These are phyloP conservation scores for Metschnikowia shivogae DNA, from an alignment of 805 yeast genomes.

Conservation along the genomic window DNA sequence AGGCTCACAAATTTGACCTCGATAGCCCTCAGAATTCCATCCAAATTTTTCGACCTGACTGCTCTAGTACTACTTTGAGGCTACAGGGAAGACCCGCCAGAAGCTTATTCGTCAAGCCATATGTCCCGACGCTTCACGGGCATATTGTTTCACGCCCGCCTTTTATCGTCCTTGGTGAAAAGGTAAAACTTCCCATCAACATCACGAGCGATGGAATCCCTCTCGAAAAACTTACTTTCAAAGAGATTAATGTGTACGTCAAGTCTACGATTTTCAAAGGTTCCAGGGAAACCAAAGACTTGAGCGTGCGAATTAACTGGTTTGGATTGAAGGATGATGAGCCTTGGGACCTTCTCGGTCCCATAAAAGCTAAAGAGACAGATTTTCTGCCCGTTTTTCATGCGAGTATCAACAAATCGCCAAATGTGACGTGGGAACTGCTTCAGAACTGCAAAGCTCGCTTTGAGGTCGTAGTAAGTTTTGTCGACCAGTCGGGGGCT, in stretches of 20 bases:
- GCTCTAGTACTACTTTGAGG: conserved; percentile 1
- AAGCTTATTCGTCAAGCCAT: conserved; percentile 12
- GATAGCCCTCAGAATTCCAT: conserved; percentile 3
- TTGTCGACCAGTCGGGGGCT: conserved; percentile 18
- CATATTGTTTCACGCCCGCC: conserved; percentile 8
- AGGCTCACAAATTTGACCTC: background rate
- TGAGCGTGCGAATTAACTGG: conserved; percentile 29
- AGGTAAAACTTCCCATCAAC: conserved; percentile 19
- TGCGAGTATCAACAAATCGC: conserved; percentile 21
- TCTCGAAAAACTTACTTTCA: conserved; percentile 16
- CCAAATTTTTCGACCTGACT: background rate
- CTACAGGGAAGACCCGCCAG: conserved; percentile 9
- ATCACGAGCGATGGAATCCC: conserved; percentile 18
- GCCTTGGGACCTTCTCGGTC: conserved; percentile 23
- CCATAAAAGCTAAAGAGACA: conserved; percentile 9
- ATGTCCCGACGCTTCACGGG: conserved; percentile 25
- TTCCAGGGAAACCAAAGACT: conserved; percentile 14
- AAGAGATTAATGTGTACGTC: conserved; percentile 20
- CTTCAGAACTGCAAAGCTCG: conserved; percentile 9
- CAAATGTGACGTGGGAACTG: conserved; percentile 14
- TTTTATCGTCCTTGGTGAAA: conserved; percentile 30
- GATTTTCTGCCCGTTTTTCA: conserved; percentile 16
- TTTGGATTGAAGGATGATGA: conserved; percentile 38
- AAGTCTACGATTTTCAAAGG: conserved; percentile 17
- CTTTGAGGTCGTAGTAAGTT: conserved; percentile 25